These are phyloP conservation scores for Tolypocladium ovalisporum DNA, from an alignment of 2,329 filamentous ascomycete species.

Conservation along the genomic window DNA sequence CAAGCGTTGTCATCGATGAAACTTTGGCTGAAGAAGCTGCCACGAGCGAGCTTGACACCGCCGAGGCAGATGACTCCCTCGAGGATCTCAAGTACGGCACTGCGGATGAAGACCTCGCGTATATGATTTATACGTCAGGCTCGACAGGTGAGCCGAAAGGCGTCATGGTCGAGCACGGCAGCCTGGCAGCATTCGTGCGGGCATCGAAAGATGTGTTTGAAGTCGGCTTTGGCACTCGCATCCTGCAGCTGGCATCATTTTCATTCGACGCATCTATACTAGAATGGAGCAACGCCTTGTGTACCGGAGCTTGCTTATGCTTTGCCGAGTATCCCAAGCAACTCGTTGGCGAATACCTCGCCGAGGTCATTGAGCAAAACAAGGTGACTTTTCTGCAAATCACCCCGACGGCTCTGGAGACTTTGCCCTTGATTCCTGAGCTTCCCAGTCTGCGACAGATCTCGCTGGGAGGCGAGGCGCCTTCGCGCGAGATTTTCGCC, in stretches of 20 bases:
- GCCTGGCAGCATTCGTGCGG: background rate
- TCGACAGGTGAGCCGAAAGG: conserved; percentile 3
- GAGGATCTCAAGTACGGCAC: conserved; percentile 1
- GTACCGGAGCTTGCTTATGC: conserved; percentile 3
- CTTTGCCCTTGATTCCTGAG: background rate
- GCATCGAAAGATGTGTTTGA: background rate
- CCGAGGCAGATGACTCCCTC: background rate
- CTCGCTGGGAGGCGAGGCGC: conserved; percentile 2
- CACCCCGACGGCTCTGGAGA: conserved; percentile 3
- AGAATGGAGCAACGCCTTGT: conserved; percentile 2
- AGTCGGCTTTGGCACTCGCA: conserved; percentile 1
- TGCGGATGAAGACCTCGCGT: conserved; percentile 3
- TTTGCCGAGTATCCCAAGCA: conserved; percentile 2
- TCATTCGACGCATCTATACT: conserved; percentile 4
- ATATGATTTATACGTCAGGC: conserved; percentile 4
- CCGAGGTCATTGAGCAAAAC: conserved; percentile 3
- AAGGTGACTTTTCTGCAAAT: conserved; percentile 1
- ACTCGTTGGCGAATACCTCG: conserved; percentile 3
- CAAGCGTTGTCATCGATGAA: conserved; percentile 1
- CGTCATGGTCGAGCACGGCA: conserved; percentile 4
- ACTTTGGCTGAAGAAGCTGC: background rate
- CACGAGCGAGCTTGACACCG: background rate
- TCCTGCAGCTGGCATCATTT: conserved; percentile 3
- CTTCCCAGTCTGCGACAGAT: background rate
- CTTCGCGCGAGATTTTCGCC: conserved; percentile 2